phyloP scores from a whole-genome alignment of 2,329 filamentous ascomycete genomes.

The Grosmannia huntii region DNA sequence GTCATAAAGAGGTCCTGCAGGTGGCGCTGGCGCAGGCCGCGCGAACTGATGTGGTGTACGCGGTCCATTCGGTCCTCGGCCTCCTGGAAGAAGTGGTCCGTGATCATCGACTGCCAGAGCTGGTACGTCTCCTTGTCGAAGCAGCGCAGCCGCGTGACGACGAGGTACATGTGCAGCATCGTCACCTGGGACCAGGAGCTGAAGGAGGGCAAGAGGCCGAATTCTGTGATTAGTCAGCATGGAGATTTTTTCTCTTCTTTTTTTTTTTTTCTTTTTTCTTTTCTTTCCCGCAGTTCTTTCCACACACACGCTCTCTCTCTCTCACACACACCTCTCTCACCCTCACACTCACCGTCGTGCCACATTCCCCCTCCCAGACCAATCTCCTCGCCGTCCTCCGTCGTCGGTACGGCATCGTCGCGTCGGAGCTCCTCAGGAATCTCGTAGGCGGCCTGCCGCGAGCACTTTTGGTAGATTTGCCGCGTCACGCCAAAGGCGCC shows the following conservation, averaged over 20 bases:
- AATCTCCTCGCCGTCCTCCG: slow-evolving; percentile 69
- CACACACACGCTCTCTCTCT: too few species aligned
- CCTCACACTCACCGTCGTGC: slow-evolving; percentile 54
- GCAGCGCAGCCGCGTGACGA: slow-evolving; percentile 71
- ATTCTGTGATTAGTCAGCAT: slow-evolving; percentile 43
- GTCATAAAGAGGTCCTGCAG: slow-evolving; percentile 85
- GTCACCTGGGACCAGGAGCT: slow-evolving; percentile 93
- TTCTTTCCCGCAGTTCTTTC: too few species aligned
- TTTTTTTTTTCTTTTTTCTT: too few species aligned
- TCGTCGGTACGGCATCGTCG: slow-evolving; percentile 54
- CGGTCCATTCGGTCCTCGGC: slow-evolving; percentile 75
- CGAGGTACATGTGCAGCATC: slow-evolving; percentile 89
- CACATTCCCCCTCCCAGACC: slow-evolving; percentile 65
- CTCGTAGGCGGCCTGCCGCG: slow-evolving; percentile 59
- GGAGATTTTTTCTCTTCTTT: background rate
- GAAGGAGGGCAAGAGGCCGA: slow-evolving; percentile 75
- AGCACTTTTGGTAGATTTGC: slow-evolving; percentile 63
- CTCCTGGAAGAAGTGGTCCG: slow-evolving; percentile 91
- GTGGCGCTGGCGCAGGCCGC: slow-evolving; percentile 48
- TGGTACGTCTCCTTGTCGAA: slow-evolving; percentile 57
- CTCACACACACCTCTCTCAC: too few species aligned
- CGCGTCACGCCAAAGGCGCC: slow-evolving; percentile 70
- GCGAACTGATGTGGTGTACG: slow-evolving; percentile 56
- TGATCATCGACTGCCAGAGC: slow-evolving; percentile 77
- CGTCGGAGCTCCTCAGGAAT: slow-evolving; percentile 57